Percentiles rank a stretch among this genome's conserved stretches.
These are phyloP conservation scores for Coemansia sp. DNA, from an alignment of 192 early-diverging fungal species.

Conservation along the genomic window DNA sequence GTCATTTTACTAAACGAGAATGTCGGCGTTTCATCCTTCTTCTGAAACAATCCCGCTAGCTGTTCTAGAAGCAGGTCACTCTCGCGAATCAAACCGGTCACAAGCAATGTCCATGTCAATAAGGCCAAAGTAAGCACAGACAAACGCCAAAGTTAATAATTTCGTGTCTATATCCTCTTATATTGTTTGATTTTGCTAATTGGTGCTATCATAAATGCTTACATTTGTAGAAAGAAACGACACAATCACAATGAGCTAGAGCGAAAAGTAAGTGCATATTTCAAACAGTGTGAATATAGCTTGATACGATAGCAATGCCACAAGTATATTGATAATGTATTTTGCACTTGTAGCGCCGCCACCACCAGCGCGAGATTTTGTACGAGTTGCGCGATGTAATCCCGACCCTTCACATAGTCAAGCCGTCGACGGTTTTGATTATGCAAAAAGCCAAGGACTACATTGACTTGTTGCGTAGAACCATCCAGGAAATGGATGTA, in stretches of 20 bases:
- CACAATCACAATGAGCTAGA: constrained; percentile 58
- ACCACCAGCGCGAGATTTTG: constrained; percentile 54
- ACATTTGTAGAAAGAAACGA: constrained; percentile 45
- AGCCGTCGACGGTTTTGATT: constrained; percentile 55
- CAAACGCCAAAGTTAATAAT: background rate
- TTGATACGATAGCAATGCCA: too few relatives aligned
- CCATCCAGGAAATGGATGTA: constrained; percentile 51
- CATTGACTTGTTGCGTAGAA: constrained; percentile 48
- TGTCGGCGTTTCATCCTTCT: constrained; percentile 32
- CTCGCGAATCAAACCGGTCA: constrained; percentile 3
- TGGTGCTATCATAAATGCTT: background rate
- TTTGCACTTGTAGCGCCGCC: constrained; percentile 40
- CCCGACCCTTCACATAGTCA: constrained; percentile 50
- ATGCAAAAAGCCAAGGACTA: constrained; percentile 59
- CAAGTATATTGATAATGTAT: background rate
- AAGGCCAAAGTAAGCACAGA: constrained; percentile 34
- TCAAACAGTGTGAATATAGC: background rate
- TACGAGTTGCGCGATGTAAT: constrained; percentile 57
- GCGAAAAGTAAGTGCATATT: constrained; percentile 40
- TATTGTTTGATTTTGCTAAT: background rate
- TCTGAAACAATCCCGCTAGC: constrained; percentile 18
- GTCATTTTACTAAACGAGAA: background rate
- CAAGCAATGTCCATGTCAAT: background rate
- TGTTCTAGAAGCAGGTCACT: constrained; percentile 13
- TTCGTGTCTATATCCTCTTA: background rate